Evolutionary conservation across 371 early-diverging fungal species (phyloP).

Genomic region (Rhizopus sp.): DNA sequence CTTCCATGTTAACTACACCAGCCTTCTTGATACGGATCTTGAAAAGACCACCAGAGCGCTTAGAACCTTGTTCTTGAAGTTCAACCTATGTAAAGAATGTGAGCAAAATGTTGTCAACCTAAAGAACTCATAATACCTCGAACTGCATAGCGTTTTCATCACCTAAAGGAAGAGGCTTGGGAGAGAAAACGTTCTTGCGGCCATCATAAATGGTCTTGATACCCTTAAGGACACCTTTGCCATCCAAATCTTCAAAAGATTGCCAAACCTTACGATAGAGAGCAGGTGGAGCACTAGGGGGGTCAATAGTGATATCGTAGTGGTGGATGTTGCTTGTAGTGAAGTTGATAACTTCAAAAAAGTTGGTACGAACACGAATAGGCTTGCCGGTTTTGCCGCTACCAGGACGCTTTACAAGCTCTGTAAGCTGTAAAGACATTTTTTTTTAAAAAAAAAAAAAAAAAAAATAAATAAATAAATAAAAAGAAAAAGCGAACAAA

Average conservation of each 20-base stretch:
- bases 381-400: slow-evolving; percentile 33
- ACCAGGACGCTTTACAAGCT: slow-evolving; percentile 38
- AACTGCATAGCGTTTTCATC: slow-evolving; percentile 43
- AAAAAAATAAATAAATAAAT: slow-evolving; percentile 14
- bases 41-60: slow-evolving; percentile 39
- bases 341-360: slow-evolving; percentile 51
- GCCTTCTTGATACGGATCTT: slow-evolving; percentile 63
- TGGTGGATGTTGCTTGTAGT: slow-evolving; percentile 46
- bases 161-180: slow-evolving; percentile 42
- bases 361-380: slow-evolving; percentile 38
- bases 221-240: slow-evolving; percentile 33
- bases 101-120: neutral
- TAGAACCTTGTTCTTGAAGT: slow-evolving; percentile 25
- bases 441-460: slow-evolving; percentile 1
- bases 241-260: slow-evolving; percentile 37
- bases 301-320: slow-evolving; percentile 40
- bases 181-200: slow-evolving; percentile 49
- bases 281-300: slow-evolving; percentile 42
- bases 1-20: slow-evolving; percentile 58
- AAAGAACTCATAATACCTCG: slow-evolving; percentile 32
- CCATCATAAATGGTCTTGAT: slow-evolving; percentile 56
- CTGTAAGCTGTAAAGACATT: slow-evolving; percentile 39
- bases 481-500: slow-evolving; percentile 9
- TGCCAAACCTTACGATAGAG: slow-evolving; percentile 53
- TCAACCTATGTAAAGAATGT: slow-evolving; percentile 34